Evolutionary conservation across 1,284 basidiomycete genomes (phyloP), one percentile per base, ranked within the genome.

Genomic region (Cyathus olla): DNA sequence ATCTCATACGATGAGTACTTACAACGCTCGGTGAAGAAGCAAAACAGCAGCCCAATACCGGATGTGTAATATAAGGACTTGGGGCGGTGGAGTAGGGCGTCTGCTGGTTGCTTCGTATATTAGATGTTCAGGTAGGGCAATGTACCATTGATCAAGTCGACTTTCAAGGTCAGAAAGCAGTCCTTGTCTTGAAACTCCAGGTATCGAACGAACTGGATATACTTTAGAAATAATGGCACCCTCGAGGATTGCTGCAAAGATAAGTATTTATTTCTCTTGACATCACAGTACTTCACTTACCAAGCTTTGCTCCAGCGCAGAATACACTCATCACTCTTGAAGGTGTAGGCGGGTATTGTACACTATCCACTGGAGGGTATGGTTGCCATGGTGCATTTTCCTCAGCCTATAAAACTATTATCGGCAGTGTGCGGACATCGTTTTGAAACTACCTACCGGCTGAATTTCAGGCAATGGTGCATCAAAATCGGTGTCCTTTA

Each of bases 1-100:
- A 46, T 27, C 44, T 57, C 47, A 24, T 48, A 22, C 56, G 46
- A 51, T 55, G 29, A 27, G 10, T 28, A 85, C 93, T 83, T 73
- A 94, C 92, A 93, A 95, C 22, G 92, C 93, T 42, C 95, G 87
- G 75, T 95, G 88, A 31, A 95, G 82, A 31, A 95, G 80, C 21
- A 95, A 81, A 6, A 95, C 87, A 15, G 91, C 85, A 11, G 87
- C 88, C 86, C 92, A 94, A 73, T 95, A 95, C 68, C 92, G 85
- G 56, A 94, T 84, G 68, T 96, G 92, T 31, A 95, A 79, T 52
- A 89, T 84, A 24, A 95, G 72, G 28, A 95, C 82, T 61, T 91
- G 88, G 4, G 91, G 89, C 5, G 89, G 83, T 13, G 90, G 88
- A 10, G 81, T 72, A 11, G 75, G 76, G 54, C 85, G 80, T 65